These are phyloP conservation scores for Zizania palustris DNA, from an alignment of 202 grass and related monocot species.

Conservation along the genomic window DNA sequence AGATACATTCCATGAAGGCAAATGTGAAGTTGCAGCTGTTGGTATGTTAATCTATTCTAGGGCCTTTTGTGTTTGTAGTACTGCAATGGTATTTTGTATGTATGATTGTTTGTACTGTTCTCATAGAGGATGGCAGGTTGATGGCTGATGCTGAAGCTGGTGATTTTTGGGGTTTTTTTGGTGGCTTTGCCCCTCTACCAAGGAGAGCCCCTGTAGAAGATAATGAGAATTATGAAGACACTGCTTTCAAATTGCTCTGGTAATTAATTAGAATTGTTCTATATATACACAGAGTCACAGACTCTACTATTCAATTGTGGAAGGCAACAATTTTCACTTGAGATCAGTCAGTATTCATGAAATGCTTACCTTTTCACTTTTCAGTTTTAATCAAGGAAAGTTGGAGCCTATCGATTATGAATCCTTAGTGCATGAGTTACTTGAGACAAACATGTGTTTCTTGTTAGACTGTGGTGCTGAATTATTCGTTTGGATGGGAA, in stretches of 20 bases:
- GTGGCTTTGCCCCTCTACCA: constrained; percentile 88
- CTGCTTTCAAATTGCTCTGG: constrained; percentile 68
- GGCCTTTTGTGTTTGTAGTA: neutral
- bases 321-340: constrained; percentile 7
- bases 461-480: constrained; percentile 72
- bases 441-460: constrained; percentile 85
- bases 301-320: constrained; percentile 23
- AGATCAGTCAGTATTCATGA: constrained; percentile 29
- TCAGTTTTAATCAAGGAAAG: constrained; percentile 70
- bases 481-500: constrained; percentile 86
- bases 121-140: constrained; percentile 80
- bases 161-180: constrained; percentile 93
- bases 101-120: constrained; percentile 35
- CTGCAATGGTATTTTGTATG: constrained; percentile 6
- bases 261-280: constrained; percentile 45
- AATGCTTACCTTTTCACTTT: constrained; percentile 56
- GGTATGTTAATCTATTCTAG: constrained; percentile 54
- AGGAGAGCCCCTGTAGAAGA: constrained; percentile 63
- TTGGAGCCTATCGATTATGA: constrained; percentile 51
- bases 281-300: constrained; percentile 32
- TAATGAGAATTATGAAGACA: constrained; percentile 55
- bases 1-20: constrained; percentile 78
- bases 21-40: constrained; percentile 80
- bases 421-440: constrained; percentile 62
- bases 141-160: constrained; percentile 92